A percentile compares a stretch with the other conserved stretches of the same genome.
phyloP scores from a whole-genome alignment of 768 basidiomycete genomes.

The Auricularia auricula-judae region DNA sequence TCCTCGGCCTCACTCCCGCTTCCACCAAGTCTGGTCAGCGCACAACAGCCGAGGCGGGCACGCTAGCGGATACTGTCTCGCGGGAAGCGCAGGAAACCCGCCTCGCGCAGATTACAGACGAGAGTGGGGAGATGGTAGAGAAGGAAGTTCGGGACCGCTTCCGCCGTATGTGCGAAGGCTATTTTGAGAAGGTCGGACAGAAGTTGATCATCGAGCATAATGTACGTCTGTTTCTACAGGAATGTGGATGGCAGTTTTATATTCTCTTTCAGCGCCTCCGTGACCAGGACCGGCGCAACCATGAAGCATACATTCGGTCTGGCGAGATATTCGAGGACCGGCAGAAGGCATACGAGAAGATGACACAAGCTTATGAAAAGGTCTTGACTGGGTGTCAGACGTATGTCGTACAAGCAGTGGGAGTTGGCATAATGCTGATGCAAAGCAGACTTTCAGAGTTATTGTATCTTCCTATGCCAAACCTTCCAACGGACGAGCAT shows the following conservation, averaged over 20 bases:
- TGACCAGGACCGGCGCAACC: slow-evolving; percentile 93
- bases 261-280: slow-evolving; percentile 59
- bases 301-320: slow-evolving; percentile 98
- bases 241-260: background rate
- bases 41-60: slow-evolving; percentile 21
- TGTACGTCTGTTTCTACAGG: slow-evolving; percentile 28
- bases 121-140: slow-evolving; percentile 66
- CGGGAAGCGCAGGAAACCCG: background rate
- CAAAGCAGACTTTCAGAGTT: slow-evolving; percentile 74
- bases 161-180: slow-evolving; percentile 85
- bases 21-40: slow-evolving; percentile 46
- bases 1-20: slow-evolving; percentile 61
- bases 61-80: background rate
- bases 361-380: slow-evolving; percentile 94
- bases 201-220: slow-evolving; percentile 88
- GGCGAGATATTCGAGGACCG: slow-evolving; percentile 99
- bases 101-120: slow-evolving; percentile 7
- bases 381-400: slow-evolving; percentile 79
- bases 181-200: slow-evolving; percentile 86
- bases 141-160: slow-evolving; percentile 80
- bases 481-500: slow-evolving; percentile 66
- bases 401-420: slow-evolving; percentile 31
- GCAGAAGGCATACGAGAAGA: slow-evolving; percentile 97
- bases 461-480: slow-evolving; percentile 71
- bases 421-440: slow-evolving; percentile 5